A percentile compares a stretch with the other conserved stretches of the same genome.
These are phyloP conservation scores for Monilinia laxa DNA, from an alignment of 2,329 filamentous ascomycete genomes.

Conservation along the genomic window DNA sequence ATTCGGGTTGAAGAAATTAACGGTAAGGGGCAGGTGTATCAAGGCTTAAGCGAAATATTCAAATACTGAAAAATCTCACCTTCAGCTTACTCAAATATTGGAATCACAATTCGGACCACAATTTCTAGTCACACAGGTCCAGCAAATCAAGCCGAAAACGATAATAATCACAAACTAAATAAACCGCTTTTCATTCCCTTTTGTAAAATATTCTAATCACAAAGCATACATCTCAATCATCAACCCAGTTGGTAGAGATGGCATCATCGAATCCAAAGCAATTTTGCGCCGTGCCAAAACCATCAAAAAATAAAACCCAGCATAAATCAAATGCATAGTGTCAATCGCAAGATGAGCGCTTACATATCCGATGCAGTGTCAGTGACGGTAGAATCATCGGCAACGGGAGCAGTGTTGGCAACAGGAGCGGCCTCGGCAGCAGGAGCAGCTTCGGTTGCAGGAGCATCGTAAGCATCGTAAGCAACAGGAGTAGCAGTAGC, in stretches of 20 bases:
- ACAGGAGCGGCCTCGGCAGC: not conserved
- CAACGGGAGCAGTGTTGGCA: no score
- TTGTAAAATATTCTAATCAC: not conserved
- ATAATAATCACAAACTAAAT: not conserved
- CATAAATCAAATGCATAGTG: not conserved
- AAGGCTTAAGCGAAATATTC: no score
- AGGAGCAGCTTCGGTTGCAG: not conserved
- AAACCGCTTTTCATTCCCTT: not conserved
- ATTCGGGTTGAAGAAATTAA: no score
- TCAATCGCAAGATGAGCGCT: not conserved
- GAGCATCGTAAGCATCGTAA: not conserved
- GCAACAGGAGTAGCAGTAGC: no score
- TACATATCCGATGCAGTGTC: not conserved
- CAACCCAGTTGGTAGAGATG: not conserved
- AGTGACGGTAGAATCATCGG: not conserved
- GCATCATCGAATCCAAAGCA: not conserved
- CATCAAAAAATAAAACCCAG: not conserved
- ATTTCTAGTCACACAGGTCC: no score
- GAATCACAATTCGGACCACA: no score
- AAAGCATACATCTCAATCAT: not conserved
- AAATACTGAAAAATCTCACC: no score
- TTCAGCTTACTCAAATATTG: no score
- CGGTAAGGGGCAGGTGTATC: no score
- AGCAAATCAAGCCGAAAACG: no score
- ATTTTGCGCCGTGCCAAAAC: not conserved